These are phyloP conservation scores for Stephanocyclus meneghinianus DNA, from an alignment of 352 stramenopile species.

Conservation along the genomic window DNA sequence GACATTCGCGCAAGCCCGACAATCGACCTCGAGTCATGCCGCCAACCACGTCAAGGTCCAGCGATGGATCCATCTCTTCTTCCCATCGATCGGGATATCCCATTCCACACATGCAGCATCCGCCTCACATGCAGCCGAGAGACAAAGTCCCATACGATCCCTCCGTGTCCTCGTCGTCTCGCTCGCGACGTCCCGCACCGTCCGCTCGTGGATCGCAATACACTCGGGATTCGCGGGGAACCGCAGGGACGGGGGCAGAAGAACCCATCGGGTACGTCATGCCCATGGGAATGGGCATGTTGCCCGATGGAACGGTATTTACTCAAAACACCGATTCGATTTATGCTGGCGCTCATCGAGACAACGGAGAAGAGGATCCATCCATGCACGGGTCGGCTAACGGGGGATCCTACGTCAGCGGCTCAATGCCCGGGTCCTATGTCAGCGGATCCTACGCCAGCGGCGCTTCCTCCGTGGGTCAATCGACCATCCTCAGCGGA, in stretches of 20 bases:
- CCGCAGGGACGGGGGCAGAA: not conserved
- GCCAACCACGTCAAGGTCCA: not conserved
- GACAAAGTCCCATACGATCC: conserved; percentile 34
- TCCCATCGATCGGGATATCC: not conserved
- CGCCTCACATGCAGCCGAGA: conserved; percentile 1
- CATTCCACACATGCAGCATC: conserved; percentile 1
- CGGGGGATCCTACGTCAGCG: not conserved
- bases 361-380: not conserved
- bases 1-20: not conserved
- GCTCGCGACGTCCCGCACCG: not conserved
- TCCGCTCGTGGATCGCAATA: not conserved
- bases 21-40: not conserved
- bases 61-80: not conserved
- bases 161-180: conserved; percentile 5
- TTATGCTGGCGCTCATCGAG: not conserved
- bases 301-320: conserved; percentile 15
- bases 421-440: not conserved
- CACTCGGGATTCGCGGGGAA: not conserved
- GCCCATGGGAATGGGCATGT: conserved; percentile 20
- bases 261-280: conserved; percentile 24
- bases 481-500: conserved; percentile 5
- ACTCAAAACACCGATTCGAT: conserved; percentile 3
- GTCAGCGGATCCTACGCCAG: conserved; percentile 4
- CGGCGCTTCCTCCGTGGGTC: not conserved
- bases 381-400: not conserved